Conservation (phyloP, 164 flowering plant genomes). For the Umbellularia californica region DNA sequence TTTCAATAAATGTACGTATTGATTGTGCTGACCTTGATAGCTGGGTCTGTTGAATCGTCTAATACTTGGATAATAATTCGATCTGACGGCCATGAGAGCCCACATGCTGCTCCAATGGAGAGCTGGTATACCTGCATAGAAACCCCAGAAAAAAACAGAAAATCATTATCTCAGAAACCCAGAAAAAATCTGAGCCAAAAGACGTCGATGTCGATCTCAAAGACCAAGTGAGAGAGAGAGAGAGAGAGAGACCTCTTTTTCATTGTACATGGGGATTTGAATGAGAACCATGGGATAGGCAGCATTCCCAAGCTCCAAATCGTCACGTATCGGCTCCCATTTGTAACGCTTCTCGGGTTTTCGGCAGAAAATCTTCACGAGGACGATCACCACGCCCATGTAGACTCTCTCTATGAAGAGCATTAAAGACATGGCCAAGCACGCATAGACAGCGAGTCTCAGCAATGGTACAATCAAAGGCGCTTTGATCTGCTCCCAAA, state of each 20-base stretch:
- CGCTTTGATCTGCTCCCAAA: constrained; percentile 64
- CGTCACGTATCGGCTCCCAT: constrained; percentile 70
- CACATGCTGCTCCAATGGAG: constrained; percentile 88
- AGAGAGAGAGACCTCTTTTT: constrained; percentile 51
- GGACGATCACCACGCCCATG: constrained; percentile 80
- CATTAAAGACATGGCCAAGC: constrained; percentile 78
- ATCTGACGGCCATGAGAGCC: constrained; percentile 90
- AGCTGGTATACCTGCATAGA: constrained; percentile 67
- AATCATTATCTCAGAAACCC: not conserved
- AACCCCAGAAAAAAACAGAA: not conserved
- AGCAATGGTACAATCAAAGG: constrained; percentile 77
- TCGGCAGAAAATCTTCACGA: constrained; percentile 75
- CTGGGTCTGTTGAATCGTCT: constrained; percentile 79
- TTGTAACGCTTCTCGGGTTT: constrained; percentile 90
- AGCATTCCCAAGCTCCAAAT: constrained; percentile 59
- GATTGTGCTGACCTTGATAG: constrained; percentile 48
- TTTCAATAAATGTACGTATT: not conserved
- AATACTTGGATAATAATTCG: constrained; percentile 79
- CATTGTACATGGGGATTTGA: constrained; percentile 92
- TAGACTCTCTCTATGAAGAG: constrained; percentile 81
- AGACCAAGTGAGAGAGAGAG: not conserved
- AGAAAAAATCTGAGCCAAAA: not conserved
- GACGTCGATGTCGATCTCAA: not conserved
- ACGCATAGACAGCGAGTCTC: constrained; percentile 36
- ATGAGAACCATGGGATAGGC: constrained; percentile 82